Evolutionary conservation across 2,329 filamentous ascomycete species (phyloP).

Genomic region (Claviceps sp.): DNA sequence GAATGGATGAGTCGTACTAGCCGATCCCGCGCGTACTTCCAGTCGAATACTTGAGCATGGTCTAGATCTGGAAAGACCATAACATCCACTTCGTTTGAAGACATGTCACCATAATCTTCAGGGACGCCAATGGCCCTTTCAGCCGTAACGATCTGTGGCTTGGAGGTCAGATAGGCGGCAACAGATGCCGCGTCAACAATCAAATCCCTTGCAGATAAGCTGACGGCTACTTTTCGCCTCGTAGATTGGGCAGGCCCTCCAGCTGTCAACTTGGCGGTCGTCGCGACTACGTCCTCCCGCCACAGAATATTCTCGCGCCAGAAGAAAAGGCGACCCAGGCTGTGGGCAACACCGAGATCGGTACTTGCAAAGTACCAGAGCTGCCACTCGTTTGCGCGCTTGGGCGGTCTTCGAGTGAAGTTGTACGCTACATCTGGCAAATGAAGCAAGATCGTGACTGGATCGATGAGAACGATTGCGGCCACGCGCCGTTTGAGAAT

Average conservation of each 20-base stretch:
- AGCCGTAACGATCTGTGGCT: constrained; percentile 7
- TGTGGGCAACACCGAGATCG: constrained; percentile 53
- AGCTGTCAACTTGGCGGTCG: not conserved
- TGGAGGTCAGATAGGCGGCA: constrained; percentile 35
- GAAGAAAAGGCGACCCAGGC: constrained; percentile 53
- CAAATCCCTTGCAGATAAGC: constrained; percentile 45
- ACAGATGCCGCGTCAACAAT: constrained; percentile 50
- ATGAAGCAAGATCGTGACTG: constrained; percentile 54
- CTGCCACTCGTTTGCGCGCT: constrained; percentile 52
- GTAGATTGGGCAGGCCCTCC: not conserved
- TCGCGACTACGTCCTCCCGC: constrained; percentile 45
- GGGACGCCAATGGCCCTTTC: constrained; percentile 8
- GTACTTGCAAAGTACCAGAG: constrained; percentile 58
- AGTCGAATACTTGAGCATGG: constrained; percentile 49
- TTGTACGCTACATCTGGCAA: constrained; percentile 60
- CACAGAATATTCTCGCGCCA: constrained; percentile 60
- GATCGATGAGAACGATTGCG: constrained; percentile 39
- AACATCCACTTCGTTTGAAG: constrained; percentile 31
- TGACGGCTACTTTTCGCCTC: constrained; percentile 36
- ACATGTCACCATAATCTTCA: constrained; percentile 5
- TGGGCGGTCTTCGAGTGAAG: constrained; percentile 43
- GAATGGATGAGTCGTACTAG: constrained; percentile 18
- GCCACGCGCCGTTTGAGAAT: constrained; percentile 35
- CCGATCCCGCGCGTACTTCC: constrained; percentile 13
- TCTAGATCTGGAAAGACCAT: constrained; percentile 48